Conservation (phyloP, 1,284 basidiomycete species). For the Leccinum pachyderme region DNA sequence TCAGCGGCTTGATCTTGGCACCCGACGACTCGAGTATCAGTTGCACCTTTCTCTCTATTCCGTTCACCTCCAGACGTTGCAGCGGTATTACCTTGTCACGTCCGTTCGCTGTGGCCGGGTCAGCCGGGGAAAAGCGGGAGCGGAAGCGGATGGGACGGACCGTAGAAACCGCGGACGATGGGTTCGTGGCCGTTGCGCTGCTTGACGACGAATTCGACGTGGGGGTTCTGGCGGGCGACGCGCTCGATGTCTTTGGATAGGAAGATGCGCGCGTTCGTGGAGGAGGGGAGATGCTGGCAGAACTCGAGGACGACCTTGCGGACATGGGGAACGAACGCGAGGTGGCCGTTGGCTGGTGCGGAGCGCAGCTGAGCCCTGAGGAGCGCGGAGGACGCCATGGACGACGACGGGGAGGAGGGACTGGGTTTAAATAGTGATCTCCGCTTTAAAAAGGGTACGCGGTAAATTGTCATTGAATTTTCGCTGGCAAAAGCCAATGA, state of each 20-base stretch:
- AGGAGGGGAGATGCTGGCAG: slow-evolving; percentile 79
- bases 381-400: slow-evolving; percentile 40
- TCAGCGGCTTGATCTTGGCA: slow-evolving; percentile 76
- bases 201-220: slow-evolving; percentile 78
- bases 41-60: slow-evolving; percentile 71
- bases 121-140: slow-evolving; percentile 10
- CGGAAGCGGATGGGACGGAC: slow-evolving; percentile 38
- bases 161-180: slow-evolving; percentile 74
- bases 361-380: slow-evolving; percentile 62
- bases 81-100: slow-evolving; percentile 79
- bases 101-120: slow-evolving; percentile 56
- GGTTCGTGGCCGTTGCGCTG: slow-evolving; percentile 72
- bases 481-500: neutral
- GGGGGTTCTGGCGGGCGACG: slow-evolving; percentile 68
- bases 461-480: slow-evolving; percentile 18
- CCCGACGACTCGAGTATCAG: slow-evolving; percentile 85
- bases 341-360: slow-evolving; percentile 66
- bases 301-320: slow-evolving; percentile 83
- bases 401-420: slow-evolving; percentile 6
- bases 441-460: slow-evolving; percentile 12
- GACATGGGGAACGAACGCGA: slow-evolving; percentile 68
- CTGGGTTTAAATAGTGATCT: slow-evolving; percentile 20
- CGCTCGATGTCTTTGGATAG: slow-evolving; percentile 60
- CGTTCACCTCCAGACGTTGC: slow-evolving; percentile 67
- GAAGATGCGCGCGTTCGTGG: slow-evolving; percentile 65